phyloP scores from a whole-genome alignment of 2,329 filamentous ascomycete species.

The Botryotinia convoluta region DNA sequence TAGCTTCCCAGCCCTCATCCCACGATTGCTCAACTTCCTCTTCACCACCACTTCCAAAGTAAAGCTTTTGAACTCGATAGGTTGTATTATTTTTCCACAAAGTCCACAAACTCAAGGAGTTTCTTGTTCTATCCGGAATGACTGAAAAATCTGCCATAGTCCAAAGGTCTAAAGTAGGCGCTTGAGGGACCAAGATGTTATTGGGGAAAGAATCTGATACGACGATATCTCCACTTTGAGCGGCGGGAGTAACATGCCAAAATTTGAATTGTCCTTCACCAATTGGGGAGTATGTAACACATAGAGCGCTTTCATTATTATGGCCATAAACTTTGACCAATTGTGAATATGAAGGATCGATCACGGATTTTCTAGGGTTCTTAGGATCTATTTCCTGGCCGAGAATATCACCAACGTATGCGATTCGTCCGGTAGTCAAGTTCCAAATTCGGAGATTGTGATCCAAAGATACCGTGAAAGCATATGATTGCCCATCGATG shows the following conservation, averaged over 20 bases:
- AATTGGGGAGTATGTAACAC: conserved; percentile 85
- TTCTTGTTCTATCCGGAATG: conserved; percentile 49
- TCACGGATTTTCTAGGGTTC: conserved; percentile 68
- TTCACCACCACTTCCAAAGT: conserved; percentile 57
- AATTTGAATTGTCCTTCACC: conserved; percentile 92
- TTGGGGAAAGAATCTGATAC: conserved; percentile 71
- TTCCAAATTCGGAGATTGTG: conserved; percentile 91
- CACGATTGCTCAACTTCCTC: conserved; percentile 47
- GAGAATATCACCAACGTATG: conserved; percentile 75
- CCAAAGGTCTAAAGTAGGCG: conserved; percentile 73
- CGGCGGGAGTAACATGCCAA: conserved; percentile 66
- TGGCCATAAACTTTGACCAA: conserved; percentile 70
- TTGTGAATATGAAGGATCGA: conserved; percentile 76
- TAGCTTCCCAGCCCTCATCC: conserved; percentile 66
- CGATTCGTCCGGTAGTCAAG: conserved; percentile 72
- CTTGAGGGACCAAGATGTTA: conserved; percentile 64
- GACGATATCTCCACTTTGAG: conserved; percentile 57
- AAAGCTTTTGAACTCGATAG: conserved; percentile 71
- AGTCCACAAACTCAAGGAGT: conserved; percentile 65
- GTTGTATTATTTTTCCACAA: conserved; percentile 83
- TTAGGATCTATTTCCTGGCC: conserved; percentile 63
- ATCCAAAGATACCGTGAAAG: conserved; percentile 83
- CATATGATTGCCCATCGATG: conserved; percentile 49
- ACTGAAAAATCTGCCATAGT: conserved; percentile 74
- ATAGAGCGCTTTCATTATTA: conserved; percentile 51